Conservation (phyloP, 23 red algal species). For the Agarophyton chilense region DNA sequence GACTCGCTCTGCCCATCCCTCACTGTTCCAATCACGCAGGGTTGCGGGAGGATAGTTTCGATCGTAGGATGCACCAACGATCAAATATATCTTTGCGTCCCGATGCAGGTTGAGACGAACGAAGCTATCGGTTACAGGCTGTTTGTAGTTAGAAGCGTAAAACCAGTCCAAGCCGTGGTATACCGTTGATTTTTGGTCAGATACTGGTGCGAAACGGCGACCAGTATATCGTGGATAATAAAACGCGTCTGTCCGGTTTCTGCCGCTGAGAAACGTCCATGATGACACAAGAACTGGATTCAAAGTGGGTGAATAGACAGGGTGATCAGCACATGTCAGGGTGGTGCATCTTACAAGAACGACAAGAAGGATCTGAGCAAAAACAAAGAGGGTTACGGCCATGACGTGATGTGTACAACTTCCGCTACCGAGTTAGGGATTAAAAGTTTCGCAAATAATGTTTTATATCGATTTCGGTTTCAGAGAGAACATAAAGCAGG, state of each 20-base stretch:
- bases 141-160: neutral
- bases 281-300: conserved; percentile 30
- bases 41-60: neutral
- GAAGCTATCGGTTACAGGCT: neutral
- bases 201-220: conserved; percentile 7
- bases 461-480: too few species aligned
- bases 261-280: neutral
- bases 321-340: conserved; percentile 20
- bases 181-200: neutral
- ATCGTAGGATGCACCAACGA: conserved; percentile 10
- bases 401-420: too few species aligned
- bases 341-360: neutral
- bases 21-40: conserved; percentile 17
- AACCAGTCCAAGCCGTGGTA: conserved; percentile 47
- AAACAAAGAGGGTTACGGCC: neutral
- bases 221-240: conserved; percentile 15
- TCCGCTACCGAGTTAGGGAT: too few species aligned
- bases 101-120: conserved; percentile 45
- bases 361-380: neutral
- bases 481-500: too few species aligned
- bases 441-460: too few species aligned
- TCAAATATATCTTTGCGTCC: conserved; percentile 12
- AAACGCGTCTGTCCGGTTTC: neutral
- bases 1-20: conserved; percentile 23
- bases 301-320: neutral